A percentile compares a stretch with the other conserved stretches of the same genome.
These are phyloP conservation scores for Ganoderma resinaceum DNA, from an alignment of 1,284 basidiomycete genomes.

Conservation along the genomic window DNA sequence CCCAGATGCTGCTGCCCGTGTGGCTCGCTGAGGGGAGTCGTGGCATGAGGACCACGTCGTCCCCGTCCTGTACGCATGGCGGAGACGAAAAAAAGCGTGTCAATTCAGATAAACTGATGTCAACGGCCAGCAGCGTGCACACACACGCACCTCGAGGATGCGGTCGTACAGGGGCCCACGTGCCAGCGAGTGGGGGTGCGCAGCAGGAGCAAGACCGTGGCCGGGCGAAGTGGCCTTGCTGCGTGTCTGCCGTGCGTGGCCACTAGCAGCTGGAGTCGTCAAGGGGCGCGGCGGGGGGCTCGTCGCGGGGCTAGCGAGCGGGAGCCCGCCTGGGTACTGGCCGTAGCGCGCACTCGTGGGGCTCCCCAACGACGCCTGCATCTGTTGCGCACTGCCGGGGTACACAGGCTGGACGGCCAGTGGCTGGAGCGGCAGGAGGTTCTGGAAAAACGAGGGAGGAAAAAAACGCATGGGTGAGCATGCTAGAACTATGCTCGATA, in stretches of 20 bases:
- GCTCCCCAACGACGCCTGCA: conserved; percentile 6
- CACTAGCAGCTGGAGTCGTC: conserved; percentile 17
- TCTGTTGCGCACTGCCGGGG: conserved; percentile 5
- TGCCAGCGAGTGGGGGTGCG: conserved; percentile 20
- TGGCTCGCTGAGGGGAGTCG: conserved; percentile 12
- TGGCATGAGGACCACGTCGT: conserved; percentile 27
- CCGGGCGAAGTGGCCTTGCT: conserved; percentile 20
- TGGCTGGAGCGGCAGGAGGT: conserved; percentile 10
- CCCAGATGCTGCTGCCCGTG: conserved; percentile 25
- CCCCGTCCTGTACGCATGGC: conserved; percentile 23
- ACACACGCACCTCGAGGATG: conserved; percentile 30
- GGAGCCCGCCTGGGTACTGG: conserved; percentile 3
- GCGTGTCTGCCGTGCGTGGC: conserved; percentile 25
- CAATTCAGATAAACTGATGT: conserved; percentile 15
- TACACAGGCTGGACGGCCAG: conserved; percentile 16
- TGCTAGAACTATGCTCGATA: conserved; percentile 2
- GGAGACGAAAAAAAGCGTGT: conserved; percentile 18
- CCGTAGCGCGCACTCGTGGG: conserved; percentile 1
- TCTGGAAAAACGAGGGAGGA: conserved; percentile 3
- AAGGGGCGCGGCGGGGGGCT: conserved; percentile 19
- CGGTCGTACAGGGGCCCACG: conserved; percentile 30
- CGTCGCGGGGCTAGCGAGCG: not conserved
- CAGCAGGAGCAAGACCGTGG: conserved; percentile 5
- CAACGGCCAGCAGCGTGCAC: conserved; percentile 5
- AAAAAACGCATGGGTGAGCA: conserved; percentile 7